Percentiles rank a stretch among this genome's conserved stretches.
phyloP scores from a whole-genome alignment of 2,329 filamentous ascomycete genomes.

The Drechslera avenae region DNA sequence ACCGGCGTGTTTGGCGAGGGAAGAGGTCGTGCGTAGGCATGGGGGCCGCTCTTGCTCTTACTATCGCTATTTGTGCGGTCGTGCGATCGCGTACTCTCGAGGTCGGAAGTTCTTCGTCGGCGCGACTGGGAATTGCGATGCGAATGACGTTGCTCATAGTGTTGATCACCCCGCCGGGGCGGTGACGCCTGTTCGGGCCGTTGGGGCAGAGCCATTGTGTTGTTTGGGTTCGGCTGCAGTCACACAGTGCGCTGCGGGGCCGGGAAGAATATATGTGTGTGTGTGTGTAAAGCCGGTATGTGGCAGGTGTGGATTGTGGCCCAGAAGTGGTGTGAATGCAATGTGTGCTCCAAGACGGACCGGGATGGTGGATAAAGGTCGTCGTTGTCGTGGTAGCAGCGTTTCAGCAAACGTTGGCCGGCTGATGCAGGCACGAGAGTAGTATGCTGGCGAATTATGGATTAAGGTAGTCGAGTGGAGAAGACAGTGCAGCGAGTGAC shows the following conservation, averaged over 20 bases:
- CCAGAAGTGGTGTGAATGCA: background rate
- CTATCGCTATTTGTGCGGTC: constrained; percentile 46
- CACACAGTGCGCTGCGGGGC: constrained; percentile 14
- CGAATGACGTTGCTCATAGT: constrained; percentile 46
- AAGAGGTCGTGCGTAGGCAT: constrained; percentile 48
- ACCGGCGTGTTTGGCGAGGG: constrained; percentile 53
- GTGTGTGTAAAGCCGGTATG: constrained; percentile 8
- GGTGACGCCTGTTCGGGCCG: constrained; percentile 66
- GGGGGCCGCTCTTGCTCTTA: constrained; percentile 49
- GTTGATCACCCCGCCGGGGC: constrained; percentile 54
- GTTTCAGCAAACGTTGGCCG: constrained; percentile 37
- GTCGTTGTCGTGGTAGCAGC: constrained; percentile 12
- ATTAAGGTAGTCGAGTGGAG: background rate
- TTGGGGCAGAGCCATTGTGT: constrained; percentile 57
- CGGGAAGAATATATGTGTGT: constrained; percentile 15
- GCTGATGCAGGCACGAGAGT: constrained; percentile 24
- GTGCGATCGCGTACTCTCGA: constrained; percentile 66
- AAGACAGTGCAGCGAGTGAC: constrained; percentile 6
- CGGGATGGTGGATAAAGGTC: background rate
- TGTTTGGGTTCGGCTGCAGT: constrained; percentile 30
- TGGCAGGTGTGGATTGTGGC: too few relatives aligned
- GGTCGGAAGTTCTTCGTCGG: constrained; percentile 63
- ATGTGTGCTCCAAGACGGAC: constrained; percentile 3
- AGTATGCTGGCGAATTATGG: constrained; percentile 10
- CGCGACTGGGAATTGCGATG: constrained; percentile 66